Percentiles rank a stretch among this genome's conserved stretches.
Conservation (phyloP, 805 yeast species). For the Sugiyamaella boreocaroliniensis region DNA sequence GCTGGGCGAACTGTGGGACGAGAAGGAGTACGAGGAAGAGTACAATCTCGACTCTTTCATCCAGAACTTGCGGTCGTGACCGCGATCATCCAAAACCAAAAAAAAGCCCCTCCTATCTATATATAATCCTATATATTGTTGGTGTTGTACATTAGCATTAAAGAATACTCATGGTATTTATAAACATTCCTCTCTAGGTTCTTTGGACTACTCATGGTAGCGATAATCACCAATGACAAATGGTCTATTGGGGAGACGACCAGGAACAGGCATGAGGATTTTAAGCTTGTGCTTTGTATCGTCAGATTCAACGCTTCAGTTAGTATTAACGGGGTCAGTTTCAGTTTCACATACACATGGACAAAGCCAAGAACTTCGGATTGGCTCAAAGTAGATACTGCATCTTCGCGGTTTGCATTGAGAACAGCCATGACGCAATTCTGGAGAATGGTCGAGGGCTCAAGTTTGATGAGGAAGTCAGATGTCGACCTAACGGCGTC, state of each 20-base stretch:
- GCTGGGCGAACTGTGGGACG: slow-evolving; percentile 93
- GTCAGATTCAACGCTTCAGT: slow-evolving; percentile 47
- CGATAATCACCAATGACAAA: slow-evolving; percentile 71
- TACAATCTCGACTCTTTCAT: slow-evolving; percentile 90
- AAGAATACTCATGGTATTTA: background rate
- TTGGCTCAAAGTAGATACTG: slow-evolving; percentile 42
- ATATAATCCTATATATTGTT: background rate
- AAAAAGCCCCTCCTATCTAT: background rate
- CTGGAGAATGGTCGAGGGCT: slow-evolving; percentile 44
- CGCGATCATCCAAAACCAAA: background rate
- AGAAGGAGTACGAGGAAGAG: slow-evolving; percentile 92
- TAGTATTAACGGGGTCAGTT: background rate
- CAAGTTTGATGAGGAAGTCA: slow-evolving; percentile 31
- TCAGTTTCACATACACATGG: slow-evolving; percentile 36
- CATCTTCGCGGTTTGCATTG: slow-evolving; percentile 41
- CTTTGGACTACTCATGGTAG: slow-evolving; percentile 57
- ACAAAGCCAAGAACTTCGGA: slow-evolving; percentile 74
- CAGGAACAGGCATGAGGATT: slow-evolving; percentile 81
- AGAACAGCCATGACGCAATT: slow-evolving; percentile 68
- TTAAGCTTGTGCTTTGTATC: slow-evolving; percentile 64
- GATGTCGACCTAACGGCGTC: slow-evolving; percentile 13
- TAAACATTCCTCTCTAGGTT: background rate
- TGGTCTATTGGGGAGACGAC: slow-evolving; percentile 68
- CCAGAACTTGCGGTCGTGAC: slow-evolving; percentile 49
- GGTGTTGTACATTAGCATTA: background rate